A percentile compares a stretch with the other conserved stretches of the same genome.
Conservation (phyloP, 1,139 yeast genomes). For the Geotrichum histeridarum region DNA sequence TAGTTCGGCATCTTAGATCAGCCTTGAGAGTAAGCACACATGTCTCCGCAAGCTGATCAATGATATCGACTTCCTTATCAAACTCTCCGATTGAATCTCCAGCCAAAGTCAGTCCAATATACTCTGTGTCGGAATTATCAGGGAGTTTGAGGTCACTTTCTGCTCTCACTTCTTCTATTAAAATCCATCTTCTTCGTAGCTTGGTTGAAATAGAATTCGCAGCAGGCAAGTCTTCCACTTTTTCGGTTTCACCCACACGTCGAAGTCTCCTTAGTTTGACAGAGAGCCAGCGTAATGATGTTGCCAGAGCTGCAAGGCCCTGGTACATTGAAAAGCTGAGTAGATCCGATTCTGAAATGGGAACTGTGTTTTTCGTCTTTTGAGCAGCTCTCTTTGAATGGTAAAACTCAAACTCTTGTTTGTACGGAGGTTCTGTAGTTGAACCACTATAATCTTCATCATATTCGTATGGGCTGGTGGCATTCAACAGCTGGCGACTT, state of each 20-base stretch:
- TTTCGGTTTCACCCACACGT: conserved; percentile 13
- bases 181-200: conserved; percentile 33
- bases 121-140: conserved; percentile 19
- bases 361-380: conserved; percentile 10
- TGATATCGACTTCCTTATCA: conserved; percentile 44
- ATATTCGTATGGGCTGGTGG: conserved; percentile 13
- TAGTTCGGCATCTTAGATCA: conserved; percentile 58
- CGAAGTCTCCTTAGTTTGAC: conserved; percentile 12
- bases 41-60: conserved; percentile 46
- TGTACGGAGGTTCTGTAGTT: conserved; percentile 10
- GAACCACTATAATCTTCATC: conserved; percentile 13
- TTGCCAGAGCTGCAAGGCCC: conserved; percentile 16
- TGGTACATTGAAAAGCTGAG: conserved; percentile 13
- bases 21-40: conserved; percentile 57
- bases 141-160: conserved; percentile 17
- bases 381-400: conserved; percentile 16
- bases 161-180: conserved; percentile 26
- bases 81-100: conserved; percentile 46
- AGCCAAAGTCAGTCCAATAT: conserved; percentile 24
- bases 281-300: conserved; percentile 18
- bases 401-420: conserved; percentile 18
- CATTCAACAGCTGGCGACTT: conserved; percentile 9
- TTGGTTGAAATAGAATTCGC: conserved; percentile 4
- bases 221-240: conserved; percentile 4
- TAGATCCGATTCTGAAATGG: conserved; percentile 15